These are phyloP conservation scores for Caryopteris hybrid DNA, from an alignment of 305 asterid species.

Conservation along the genomic window DNA sequence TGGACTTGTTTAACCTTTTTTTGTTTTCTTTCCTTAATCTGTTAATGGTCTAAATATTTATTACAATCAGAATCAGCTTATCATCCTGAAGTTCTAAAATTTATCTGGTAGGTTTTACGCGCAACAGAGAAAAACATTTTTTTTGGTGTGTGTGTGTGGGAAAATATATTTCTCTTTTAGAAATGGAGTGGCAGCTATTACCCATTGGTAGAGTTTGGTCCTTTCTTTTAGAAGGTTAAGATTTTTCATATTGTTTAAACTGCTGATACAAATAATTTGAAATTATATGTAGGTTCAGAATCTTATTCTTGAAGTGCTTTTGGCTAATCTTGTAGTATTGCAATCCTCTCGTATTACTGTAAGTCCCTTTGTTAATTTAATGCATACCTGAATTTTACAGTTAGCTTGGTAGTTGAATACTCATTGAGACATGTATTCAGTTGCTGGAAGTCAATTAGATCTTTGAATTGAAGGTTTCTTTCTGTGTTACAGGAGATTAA, in stretches of 20 bases:
- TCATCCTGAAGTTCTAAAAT: not conserved
- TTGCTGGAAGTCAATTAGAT: slow-evolving; percentile 12
- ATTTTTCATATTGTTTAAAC: not conserved
- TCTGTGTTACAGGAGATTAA: slow-evolving; percentile 66
- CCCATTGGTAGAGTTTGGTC: not conserved
- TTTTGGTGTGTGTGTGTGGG: not conserved
- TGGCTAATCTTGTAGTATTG: slow-evolving; percentile 70
- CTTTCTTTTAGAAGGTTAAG: slow-evolving; percentile 1
- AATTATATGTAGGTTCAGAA: slow-evolving; percentile 59
- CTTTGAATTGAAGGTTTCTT: not conserved
- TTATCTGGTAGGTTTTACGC: not conserved
- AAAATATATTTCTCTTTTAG: not conserved
- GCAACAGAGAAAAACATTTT: not conserved
- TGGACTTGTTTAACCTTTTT: not conserved
- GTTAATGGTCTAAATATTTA: not conserved
- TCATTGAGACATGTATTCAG: not conserved
- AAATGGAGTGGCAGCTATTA: not conserved
- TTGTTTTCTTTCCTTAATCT: not conserved
- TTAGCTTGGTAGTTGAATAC: not conserved
- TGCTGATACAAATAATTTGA: slow-evolving; percentile 5
- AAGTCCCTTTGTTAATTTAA: slow-evolving; percentile 31
- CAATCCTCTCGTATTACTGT: slow-evolving; percentile 66
- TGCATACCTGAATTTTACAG: not conserved
- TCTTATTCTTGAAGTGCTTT: slow-evolving; percentile 84
- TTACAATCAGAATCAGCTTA: not conserved